Evolutionary conservation across 116 monocot genomes (phyloP).

Genomic region (Dioscorea cayenensis): DNA sequence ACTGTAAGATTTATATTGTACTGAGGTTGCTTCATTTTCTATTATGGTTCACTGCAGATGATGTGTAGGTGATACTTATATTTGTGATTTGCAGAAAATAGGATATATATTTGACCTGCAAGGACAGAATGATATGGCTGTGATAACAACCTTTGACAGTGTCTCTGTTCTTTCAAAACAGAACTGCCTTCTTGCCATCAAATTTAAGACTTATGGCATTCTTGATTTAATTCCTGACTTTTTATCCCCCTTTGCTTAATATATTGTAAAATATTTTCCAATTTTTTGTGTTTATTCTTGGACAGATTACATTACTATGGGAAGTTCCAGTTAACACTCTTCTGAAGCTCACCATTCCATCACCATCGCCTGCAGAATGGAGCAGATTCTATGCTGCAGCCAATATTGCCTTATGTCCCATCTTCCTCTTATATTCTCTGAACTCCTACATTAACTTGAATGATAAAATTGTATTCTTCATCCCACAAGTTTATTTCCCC

Average conservation of each 20-base stretch:
- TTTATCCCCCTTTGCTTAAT: background rate
- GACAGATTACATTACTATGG: constrained; percentile 52
- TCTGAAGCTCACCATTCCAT: constrained; percentile 83
- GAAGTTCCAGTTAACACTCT: constrained; percentile 65
- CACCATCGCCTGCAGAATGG: constrained; percentile 46
- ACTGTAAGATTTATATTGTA: background rate
- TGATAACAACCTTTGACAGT: background rate
- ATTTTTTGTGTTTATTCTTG: constrained; percentile 1
- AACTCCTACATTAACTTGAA: constrained; percentile 52
- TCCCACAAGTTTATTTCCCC: constrained; percentile 47
- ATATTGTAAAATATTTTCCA: background rate
- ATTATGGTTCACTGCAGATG: background rate
- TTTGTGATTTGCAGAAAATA: background rate
- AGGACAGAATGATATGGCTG: background rate
- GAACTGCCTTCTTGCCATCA: background rate
- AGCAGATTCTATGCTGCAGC: constrained; percentile 66
- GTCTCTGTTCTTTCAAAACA: background rate
- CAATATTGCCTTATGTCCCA: constrained; percentile 72
- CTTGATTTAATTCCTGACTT: background rate
- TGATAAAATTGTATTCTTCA: constrained; percentile 47
- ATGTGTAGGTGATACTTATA: background rate
- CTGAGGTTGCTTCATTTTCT: background rate
- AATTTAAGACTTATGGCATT: background rate
- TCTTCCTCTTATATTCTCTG: constrained; percentile 53
- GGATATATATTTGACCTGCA: too few species aligned